phyloP scores from a whole-genome alignment of 2,329 filamentous ascomycete genomes.

The Ophiostoma ips region DNA sequence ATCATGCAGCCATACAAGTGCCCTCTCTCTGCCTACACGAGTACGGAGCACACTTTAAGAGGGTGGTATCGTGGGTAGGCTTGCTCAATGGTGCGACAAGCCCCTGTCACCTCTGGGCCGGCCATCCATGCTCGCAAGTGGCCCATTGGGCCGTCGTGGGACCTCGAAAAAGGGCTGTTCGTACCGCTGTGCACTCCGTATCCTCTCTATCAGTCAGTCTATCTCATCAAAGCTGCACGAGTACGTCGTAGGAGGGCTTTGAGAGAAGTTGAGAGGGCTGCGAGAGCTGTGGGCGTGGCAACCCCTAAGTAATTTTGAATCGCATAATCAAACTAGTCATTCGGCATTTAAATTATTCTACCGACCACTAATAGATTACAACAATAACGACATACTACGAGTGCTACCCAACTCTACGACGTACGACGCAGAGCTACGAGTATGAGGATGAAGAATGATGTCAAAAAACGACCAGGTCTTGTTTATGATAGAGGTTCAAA shows the following conservation, averaged over 20 bases:
- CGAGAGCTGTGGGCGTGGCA: neutral
- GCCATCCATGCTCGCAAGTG: neutral
- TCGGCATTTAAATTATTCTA: neutral
- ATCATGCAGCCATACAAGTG: neutral
- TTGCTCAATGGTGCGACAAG: conserved; percentile 1
- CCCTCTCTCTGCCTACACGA: too few species aligned
- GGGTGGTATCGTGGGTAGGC: neutral
- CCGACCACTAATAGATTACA: neutral
- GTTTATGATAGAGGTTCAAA: too few species aligned
- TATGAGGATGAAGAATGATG: too few species aligned
- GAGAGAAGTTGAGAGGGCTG: neutral
- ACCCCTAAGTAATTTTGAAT: neutral
- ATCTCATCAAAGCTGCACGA: neutral
- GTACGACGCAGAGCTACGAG: too few species aligned
- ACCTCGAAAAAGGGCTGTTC: neutral
- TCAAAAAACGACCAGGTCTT: too few species aligned
- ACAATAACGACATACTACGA: neutral
- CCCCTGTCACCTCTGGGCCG: neutral
- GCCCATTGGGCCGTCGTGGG: neutral
- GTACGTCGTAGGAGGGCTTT: neutral
- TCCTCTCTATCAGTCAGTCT: too few species aligned
- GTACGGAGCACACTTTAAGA: neutral
- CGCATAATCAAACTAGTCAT: too few species aligned
- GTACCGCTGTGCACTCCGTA: too few species aligned
- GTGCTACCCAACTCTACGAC: too few species aligned